These are phyloP conservation scores for Cardiospermum halicacabum DNA, from an alignment of 345 rosid species.

Conservation along the genomic window DNA sequence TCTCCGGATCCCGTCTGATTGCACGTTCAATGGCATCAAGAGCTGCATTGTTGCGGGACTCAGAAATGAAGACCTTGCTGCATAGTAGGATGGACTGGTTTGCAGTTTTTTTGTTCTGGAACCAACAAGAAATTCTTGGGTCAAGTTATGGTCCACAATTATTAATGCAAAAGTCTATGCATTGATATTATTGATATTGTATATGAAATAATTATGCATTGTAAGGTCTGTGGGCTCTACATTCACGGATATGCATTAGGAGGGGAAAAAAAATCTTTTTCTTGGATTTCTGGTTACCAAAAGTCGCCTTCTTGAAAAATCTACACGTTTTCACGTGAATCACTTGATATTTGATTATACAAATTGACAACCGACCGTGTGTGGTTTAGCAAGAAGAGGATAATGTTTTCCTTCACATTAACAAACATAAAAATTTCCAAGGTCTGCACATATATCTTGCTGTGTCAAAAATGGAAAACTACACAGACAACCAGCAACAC, in stretches of 20 bases:
- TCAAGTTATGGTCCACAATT: not conserved
- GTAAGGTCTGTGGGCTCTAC: not conserved
- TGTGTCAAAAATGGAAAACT: not conserved
- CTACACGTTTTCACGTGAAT: not conserved
- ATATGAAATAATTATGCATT: not conserved
- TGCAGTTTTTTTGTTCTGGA: constrained; percentile 24
- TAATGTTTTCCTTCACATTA: too few relatives aligned
- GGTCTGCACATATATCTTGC: not conserved
- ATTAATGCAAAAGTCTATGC: not conserved
- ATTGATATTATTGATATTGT: not conserved
- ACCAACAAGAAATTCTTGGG: not conserved
- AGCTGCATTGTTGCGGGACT: constrained; percentile 38
- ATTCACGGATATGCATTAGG: too few relatives aligned
- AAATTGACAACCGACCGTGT: not conserved
- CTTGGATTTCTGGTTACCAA: too few relatives aligned
- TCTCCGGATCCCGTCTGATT: constrained; percentile 34
- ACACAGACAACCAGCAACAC: too few relatives aligned
- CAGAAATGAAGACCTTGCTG: constrained; percentile 59
- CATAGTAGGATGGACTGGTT: constrained; percentile 38
- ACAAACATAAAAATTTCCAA: too few relatives aligned
- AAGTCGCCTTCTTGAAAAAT: too few relatives aligned
- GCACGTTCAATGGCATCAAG: constrained; percentile 46
- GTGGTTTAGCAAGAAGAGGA: not conserved
- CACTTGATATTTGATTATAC: not conserved
- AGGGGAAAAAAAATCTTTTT: too few relatives aligned